phyloP scores from a whole-genome alignment of 139 green algal genomes.

The Auxenochlorella protothecoides region DNA sequence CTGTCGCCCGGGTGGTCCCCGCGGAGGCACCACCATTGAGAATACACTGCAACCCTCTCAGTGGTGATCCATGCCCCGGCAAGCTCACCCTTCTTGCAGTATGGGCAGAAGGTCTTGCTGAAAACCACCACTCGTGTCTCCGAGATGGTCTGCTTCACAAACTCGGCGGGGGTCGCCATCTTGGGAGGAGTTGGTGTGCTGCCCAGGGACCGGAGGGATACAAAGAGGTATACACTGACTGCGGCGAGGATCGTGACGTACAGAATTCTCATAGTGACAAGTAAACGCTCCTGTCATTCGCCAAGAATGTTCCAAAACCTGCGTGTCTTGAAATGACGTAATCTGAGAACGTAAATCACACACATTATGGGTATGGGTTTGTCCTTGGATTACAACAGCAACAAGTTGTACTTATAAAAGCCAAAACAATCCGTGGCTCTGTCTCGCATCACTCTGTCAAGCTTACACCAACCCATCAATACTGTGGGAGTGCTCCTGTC shows the following conservation, averaged over 20 bases:
- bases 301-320: no score
- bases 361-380: neutral
- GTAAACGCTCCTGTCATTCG: no score
- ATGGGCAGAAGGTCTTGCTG: conserved; percentile 36
- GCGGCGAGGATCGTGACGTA: no score
- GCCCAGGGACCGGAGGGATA: no score
- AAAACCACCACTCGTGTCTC: conserved; percentile 20
- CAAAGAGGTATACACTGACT: no score
- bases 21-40: no score
- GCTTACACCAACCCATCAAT: neutral
- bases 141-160: neutral
- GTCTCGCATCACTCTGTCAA: neutral
- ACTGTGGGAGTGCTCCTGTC: neutral
- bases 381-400: neutral
- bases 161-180: neutral
- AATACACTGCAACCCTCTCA: no score
- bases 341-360: conserved; percentile 1
- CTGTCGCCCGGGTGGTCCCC: no score
- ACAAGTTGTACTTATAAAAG: neutral
- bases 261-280: no score
- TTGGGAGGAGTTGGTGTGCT: no score
- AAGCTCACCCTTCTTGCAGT: conserved; percentile 21
- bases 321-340: neutral
- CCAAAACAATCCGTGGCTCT: neutral
- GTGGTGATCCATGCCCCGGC: no score